phyloP scores from a whole-genome alignment of 352 stramenopile species.

The Pythium vanterpoolii region DNA sequence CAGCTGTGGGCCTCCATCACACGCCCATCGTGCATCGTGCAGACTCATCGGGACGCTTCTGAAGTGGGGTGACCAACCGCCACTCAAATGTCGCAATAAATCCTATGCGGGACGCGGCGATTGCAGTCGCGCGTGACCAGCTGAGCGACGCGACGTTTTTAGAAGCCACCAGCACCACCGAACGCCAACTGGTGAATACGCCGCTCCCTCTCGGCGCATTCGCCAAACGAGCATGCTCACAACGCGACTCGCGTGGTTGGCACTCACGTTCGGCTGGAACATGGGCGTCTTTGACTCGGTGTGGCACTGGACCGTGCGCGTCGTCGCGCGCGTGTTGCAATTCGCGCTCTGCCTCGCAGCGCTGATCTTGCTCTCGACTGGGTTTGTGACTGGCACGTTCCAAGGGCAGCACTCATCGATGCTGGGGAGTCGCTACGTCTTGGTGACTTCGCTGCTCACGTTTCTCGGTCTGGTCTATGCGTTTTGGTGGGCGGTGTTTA shows the following conservation, averaged over 20 bases:
- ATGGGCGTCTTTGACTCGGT: constrained; percentile 24
- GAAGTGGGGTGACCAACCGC: neutral
- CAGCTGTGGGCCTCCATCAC: too few relatives aligned
- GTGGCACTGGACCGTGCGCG: constrained; percentile 18
- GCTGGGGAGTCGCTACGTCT: constrained; percentile 21
- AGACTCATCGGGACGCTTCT: too few relatives aligned
- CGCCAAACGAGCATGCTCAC: constrained; percentile 4
- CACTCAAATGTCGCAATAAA: neutral
- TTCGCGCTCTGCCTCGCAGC: constrained; percentile 22
- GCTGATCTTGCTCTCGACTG: constrained; percentile 20
- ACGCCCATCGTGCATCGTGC: too few relatives aligned
- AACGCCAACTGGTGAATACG: neutral
- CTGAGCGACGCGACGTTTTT: neutral
- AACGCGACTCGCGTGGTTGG: constrained; percentile 14
- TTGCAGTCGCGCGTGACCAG: neutral
- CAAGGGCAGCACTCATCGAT: constrained; percentile 10
- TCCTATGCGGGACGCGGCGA: neutral
- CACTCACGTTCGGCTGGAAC: constrained; percentile 2
- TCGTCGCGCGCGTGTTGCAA: constrained; percentile 18
- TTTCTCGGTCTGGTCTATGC: constrained; percentile 23
- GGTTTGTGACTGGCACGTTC: constrained; percentile 23
- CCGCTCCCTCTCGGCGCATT: neutral
- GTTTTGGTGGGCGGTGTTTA: constrained; percentile 23
- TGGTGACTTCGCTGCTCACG: constrained; percentile 18
- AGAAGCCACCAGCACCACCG: too few relatives aligned